A percentile compares a stretch with the other conserved stretches of the same genome.
Conservation (phyloP, 768 basidiomycete genomes). For the Mycena haematopus region DNA sequence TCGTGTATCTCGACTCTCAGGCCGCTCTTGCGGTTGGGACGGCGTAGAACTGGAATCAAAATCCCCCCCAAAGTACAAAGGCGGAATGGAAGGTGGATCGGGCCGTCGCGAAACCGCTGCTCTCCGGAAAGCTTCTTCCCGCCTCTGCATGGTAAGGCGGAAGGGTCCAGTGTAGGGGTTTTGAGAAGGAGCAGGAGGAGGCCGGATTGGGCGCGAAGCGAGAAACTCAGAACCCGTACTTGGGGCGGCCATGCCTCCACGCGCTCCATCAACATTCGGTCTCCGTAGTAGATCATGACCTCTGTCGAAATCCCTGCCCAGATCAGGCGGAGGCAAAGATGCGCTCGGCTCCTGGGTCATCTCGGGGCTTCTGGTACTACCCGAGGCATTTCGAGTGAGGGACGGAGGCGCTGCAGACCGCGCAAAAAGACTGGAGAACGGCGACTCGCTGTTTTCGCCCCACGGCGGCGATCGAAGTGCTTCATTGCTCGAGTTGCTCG, state of each 20-base stretch:
- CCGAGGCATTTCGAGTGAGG: background rate
- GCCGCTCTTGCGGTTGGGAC: constrained; percentile 1
- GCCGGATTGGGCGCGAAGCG: constrained; percentile 12
- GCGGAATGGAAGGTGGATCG: constrained; percentile 43
- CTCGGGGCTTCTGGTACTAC: background rate
- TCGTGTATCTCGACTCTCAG: constrained; percentile 13
- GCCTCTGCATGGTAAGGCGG: constrained; percentile 52
- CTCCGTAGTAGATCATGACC: constrained; percentile 18
- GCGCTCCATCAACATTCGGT: constrained; percentile 5
- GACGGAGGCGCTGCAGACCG: constrained; percentile 13
- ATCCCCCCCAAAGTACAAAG: constrained; percentile 43
- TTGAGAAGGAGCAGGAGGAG: constrained; percentile 31
- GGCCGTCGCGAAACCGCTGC: constrained; percentile 22
- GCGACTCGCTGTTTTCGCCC: constrained; percentile 16
- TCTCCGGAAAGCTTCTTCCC: constrained; percentile 29
- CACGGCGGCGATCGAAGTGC: constrained; percentile 9
- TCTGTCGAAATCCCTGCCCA: constrained; percentile 35
- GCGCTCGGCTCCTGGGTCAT: constrained; percentile 27
- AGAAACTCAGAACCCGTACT: background rate
- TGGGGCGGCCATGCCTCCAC: constrained; percentile 4
- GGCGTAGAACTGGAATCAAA: constrained; percentile 3
- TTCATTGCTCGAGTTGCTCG: constrained; percentile 19
- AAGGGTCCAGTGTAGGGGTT: constrained; percentile 54
- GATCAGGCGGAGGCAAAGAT: constrained; percentile 40
- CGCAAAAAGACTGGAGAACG: constrained; percentile 25